A percentile compares a stretch with the other conserved stretches of the same genome.
phyloP scores from a whole-genome alignment of 2,329 filamentous ascomycete genomes.

The Bertia moriformis region DNA sequence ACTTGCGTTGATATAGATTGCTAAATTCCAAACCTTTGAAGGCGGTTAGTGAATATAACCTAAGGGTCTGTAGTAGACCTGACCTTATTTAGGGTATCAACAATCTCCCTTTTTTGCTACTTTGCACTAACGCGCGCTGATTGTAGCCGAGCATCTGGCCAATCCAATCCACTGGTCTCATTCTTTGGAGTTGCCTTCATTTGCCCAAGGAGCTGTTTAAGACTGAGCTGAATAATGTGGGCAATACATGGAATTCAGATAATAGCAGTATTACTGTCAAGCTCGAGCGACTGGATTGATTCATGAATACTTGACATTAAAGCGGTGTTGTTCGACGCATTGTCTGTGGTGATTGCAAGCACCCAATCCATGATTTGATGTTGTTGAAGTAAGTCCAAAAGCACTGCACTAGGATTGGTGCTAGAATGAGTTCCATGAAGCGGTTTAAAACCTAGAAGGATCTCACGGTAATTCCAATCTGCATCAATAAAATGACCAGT shows the following conservation, averaged over 20 bases:
- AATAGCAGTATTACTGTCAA: conserved; percentile 3
- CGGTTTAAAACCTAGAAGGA: too few species aligned
- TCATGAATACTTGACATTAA: too few species aligned
- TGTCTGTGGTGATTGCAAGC: too few species aligned
- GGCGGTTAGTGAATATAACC: neutral
- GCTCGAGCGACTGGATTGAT: too few species aligned
- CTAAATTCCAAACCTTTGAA: conserved; percentile 5
- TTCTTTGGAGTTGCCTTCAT: conserved; percentile 4
- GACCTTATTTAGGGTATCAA: neutral
- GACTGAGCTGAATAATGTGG: conserved; percentile 6
- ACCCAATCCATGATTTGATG: too few species aligned
- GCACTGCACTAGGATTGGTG: too few species aligned
- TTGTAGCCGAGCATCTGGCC: conserved; percentile 1
- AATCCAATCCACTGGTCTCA: neutral
- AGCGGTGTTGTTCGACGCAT: too few species aligned
- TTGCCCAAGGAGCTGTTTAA: conserved; percentile 6
- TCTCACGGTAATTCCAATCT: too few species aligned
- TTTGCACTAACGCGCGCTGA: conserved; percentile 1
- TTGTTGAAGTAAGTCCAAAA: too few species aligned
- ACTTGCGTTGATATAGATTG: conserved; percentile 5
- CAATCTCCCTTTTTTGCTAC: neutral
- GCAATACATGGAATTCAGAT: conserved; percentile 4
- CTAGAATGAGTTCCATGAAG: too few species aligned
- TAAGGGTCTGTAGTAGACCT: conserved; percentile 2
- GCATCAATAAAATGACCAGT: too few species aligned